Percentiles rank a stretch among this genome's conserved stretches.
These are phyloP conservation scores for Bullera alba DNA, from an alignment of 768 basidiomycete genomes.

Conservation along the genomic window DNA sequence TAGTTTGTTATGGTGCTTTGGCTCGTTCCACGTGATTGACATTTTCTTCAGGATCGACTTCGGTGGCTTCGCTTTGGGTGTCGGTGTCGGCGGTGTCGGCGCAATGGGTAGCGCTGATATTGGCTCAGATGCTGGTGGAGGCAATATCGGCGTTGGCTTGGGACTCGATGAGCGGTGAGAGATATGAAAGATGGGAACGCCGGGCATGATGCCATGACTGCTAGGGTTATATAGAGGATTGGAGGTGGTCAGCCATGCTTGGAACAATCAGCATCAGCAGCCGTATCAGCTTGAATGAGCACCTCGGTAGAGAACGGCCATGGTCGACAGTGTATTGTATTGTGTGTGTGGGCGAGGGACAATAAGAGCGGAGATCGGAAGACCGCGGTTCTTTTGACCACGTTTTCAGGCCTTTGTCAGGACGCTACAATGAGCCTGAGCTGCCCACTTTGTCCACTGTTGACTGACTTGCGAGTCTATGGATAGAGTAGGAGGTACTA, in stretches of 20 bases:
- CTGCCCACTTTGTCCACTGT: too few relatives aligned
- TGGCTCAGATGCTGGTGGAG: background rate
- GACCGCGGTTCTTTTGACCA: background rate
- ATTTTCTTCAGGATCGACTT: constrained; percentile 1
- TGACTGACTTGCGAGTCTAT: too few relatives aligned
- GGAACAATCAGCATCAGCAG: background rate
- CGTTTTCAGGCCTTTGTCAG: too few relatives aligned
- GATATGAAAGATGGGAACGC: background rate
- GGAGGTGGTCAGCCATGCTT: background rate
- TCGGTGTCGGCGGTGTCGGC: background rate
- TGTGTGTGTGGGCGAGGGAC: background rate
- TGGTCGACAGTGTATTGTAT: background rate
- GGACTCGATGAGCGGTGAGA: background rate
- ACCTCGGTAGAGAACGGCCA: background rate
- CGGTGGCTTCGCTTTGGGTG: background rate
- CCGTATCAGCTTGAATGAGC: background rate
- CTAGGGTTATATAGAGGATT: background rate
- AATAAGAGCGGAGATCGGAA: background rate
- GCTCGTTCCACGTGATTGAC: background rate
- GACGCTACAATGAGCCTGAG: too few relatives aligned
- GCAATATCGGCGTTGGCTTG: background rate
- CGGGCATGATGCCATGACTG: background rate
- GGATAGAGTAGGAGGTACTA: too few relatives aligned
- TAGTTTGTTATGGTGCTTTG: background rate
- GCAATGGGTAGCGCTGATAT: background rate